Evolutionary conservation across 352 stramenopile genomes (phyloP).

Genomic region (Phytopythium boreale): DNA sequence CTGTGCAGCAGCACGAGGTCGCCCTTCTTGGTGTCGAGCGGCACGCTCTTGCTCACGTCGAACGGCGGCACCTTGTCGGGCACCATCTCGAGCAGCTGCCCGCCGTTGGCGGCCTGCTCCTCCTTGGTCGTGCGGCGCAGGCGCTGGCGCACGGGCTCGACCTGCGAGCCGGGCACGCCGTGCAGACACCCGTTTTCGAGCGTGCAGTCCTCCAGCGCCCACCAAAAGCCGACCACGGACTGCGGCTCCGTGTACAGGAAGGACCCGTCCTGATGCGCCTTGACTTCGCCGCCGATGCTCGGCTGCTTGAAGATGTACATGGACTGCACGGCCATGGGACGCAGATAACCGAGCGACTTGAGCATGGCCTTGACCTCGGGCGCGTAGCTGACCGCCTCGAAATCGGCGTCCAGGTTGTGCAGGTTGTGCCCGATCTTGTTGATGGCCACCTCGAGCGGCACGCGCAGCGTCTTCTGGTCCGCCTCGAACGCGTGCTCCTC

Average conservation of each 20-base stretch:
- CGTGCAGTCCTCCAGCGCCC: slow-evolving; percentile 94
- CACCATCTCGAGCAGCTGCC: slow-evolving; percentile 57
- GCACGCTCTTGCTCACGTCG: slow-evolving; percentile 50
- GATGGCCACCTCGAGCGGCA: slow-evolving; percentile 74
- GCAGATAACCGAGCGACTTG: slow-evolving; percentile 81
- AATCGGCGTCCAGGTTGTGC: slow-evolving; percentile 87
- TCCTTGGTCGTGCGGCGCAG: slow-evolving; percentile 70
- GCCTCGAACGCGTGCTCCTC: slow-evolving; percentile 79
- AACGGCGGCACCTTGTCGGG: slow-evolving; percentile 49
- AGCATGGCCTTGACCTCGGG: slow-evolving; percentile 68
- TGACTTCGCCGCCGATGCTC: slow-evolving; percentile 91
- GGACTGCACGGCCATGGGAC: slow-evolving; percentile 90
- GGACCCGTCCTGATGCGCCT: slow-evolving; percentile 95
- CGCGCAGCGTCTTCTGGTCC: slow-evolving; percentile 62
- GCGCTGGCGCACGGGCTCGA: slow-evolving; percentile 80
- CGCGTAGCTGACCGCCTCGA: slow-evolving; percentile 85
- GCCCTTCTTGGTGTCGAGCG: slow-evolving; percentile 88
- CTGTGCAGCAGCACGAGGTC: slow-evolving; percentile 93
- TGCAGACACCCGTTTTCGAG: slow-evolving; percentile 95
- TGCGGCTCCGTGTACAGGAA: slow-evolving; percentile 96
- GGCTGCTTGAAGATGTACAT: slow-evolving; percentile 99
- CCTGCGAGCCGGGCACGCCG: slow-evolving; percentile 89
- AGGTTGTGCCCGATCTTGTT: slow-evolving; percentile 97
- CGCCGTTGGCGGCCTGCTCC: slow-evolving; percentile 31
- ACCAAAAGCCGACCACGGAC: slow-evolving; percentile 94